phyloP scores from a whole-genome alignment of 1,284 basidiomycete species.

The Ceratobasidium sp. region DNA sequence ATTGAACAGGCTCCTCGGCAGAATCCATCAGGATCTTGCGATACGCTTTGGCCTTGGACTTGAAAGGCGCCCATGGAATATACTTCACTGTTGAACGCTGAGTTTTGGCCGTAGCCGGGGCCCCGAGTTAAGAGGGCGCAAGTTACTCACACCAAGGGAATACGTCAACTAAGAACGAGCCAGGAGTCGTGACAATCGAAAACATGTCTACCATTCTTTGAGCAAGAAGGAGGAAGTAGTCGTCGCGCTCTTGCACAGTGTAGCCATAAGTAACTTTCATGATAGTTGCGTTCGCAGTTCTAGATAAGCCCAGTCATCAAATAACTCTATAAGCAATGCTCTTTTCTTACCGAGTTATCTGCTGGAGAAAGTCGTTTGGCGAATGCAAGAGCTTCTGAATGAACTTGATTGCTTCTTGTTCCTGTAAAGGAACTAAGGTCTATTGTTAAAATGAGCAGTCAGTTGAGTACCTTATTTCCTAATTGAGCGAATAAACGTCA shows the following conservation, averaged over 20 bases:
- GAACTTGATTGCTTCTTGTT: slow-evolving; percentile 23
- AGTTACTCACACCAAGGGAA: slow-evolving; percentile 19
- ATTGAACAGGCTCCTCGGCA: neutral
- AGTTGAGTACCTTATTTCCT: neutral
- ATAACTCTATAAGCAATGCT: neutral
- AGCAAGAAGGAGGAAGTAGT: slow-evolving; percentile 15
- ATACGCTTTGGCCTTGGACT: slow-evolving; percentile 14
- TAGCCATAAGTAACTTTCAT: slow-evolving; percentile 7
- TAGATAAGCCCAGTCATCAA: neutral
- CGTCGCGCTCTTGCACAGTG: neutral
- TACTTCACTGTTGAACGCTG: slow-evolving; percentile 5
- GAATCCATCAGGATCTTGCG: neutral
- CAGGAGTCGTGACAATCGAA: slow-evolving; percentile 9
- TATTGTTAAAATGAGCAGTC: neutral
- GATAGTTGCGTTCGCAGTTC: neutral
- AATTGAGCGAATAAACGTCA: neutral
- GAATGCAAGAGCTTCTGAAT: neutral
- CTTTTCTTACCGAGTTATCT: slow-evolving; percentile 21
- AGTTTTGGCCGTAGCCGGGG: too few species aligned
- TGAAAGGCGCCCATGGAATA: slow-evolving; percentile 24
- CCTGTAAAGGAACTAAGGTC: neutral
- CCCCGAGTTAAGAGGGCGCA: neutral
- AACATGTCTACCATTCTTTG: slow-evolving; percentile 17
- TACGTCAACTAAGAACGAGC: slow-evolving; percentile 17
- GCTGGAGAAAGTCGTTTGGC: neutral